Percentiles rank a stretch among this genome's conserved stretches.
phyloP scores from a whole-genome alignment of 2,329 filamentous ascomycete species.

The Dactylellina cionopaga region DNA sequence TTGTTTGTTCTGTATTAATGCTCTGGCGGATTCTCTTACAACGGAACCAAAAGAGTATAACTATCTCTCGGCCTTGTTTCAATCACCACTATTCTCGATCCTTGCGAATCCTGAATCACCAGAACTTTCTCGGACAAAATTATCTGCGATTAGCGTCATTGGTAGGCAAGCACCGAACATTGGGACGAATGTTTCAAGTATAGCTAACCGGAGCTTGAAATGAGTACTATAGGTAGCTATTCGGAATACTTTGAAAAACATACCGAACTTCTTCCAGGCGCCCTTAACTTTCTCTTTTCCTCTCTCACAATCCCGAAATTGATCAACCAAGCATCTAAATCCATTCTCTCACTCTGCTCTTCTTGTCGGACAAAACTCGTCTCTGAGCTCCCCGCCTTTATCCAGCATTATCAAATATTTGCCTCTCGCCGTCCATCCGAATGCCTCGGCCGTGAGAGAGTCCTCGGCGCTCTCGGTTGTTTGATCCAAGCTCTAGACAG shows the following conservation, averaged over 20 bases:
- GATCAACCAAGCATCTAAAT: slow-evolving; percentile 75
- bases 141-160: slow-evolving; percentile 66
- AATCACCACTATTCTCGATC: slow-evolving; percentile 67
- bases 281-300: slow-evolving; percentile 78
- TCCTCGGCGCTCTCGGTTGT: slow-evolving; percentile 77
- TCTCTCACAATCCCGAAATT: slow-evolving; percentile 72
- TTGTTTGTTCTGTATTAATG: slow-evolving; percentile 63
- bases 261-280: slow-evolving; percentile 72
- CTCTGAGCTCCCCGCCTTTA: slow-evolving; percentile 73
- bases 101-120: slow-evolving; percentile 64
- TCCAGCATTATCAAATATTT: slow-evolving; percentile 76
- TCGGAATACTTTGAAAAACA: slow-evolving; percentile 80
- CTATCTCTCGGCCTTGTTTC: slow-evolving; percentile 63
- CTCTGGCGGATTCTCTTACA: slow-evolving; percentile 58
- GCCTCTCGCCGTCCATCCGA: slow-evolving; percentile 71
- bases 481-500: slow-evolving; percentile 77
- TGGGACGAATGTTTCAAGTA: no score
- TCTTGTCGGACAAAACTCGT: slow-evolving; percentile 77
- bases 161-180: slow-evolving; percentile 67
- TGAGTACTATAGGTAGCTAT: slow-evolving; percentile 69
- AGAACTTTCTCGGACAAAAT: slow-evolving; percentile 43
- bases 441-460: slow-evolving; percentile 75
- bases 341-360: slow-evolving; percentile 78
- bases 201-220: no score
- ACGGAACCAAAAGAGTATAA: slow-evolving; percentile 57